These are phyloP conservation scores for Rhizopogon roseolus DNA, from an alignment of 768 basidiomycete species.

Conservation along the genomic window DNA sequence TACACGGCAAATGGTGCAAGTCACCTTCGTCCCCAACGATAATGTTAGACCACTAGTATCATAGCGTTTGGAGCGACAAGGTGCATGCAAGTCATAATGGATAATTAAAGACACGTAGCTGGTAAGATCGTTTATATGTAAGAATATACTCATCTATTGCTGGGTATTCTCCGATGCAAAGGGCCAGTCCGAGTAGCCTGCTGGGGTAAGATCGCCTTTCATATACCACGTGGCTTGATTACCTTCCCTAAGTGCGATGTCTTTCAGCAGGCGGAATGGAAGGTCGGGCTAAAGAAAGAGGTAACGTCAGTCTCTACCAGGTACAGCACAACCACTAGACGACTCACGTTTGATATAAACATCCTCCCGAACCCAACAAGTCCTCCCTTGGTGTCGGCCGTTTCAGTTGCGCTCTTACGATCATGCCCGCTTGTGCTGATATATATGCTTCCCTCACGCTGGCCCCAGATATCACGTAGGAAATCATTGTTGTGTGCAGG, in stretches of 20 bases:
- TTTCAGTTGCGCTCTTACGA: constrained; percentile 32
- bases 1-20: no score
- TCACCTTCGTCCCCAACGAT: no score
- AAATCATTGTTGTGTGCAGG: constrained; percentile 35
- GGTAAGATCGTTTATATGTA: neutral
- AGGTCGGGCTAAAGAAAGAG: constrained; percentile 23
- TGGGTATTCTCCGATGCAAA: constrained; percentile 10
- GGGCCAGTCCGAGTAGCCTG: constrained; percentile 27
- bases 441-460: constrained; percentile 24
- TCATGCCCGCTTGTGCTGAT: constrained; percentile 44
- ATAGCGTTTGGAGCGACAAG: no score
- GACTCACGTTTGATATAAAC: constrained; percentile 35
- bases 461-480: constrained; percentile 39
- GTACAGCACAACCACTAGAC: neutral
- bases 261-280: constrained; percentile 19
- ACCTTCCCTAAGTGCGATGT: constrained; percentile 13
- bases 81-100: neutral
- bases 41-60: no score
- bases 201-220: constrained; percentile 15
- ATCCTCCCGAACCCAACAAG: constrained; percentile 33
- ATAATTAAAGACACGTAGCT: neutral
- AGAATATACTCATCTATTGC: neutral
- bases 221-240: constrained; percentile 20
- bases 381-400: constrained; percentile 2
- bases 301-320: neutral